These are phyloP conservation scores for Xylariales sp. DNA, from an alignment of 2,329 filamentous ascomycete genomes.

Conservation along the genomic window DNA sequence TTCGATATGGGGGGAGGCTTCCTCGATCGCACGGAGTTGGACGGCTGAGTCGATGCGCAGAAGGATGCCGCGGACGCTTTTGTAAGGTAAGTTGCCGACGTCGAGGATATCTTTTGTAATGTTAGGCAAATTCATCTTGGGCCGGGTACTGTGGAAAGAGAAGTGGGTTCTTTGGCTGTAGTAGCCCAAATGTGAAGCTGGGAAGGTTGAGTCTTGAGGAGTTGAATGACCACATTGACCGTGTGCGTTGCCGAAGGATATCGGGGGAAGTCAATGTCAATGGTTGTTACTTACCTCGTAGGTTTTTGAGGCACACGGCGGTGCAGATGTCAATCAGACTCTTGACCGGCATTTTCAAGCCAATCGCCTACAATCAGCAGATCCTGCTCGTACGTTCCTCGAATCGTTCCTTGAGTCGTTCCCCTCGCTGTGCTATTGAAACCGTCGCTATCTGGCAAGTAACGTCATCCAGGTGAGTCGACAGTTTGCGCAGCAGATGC, in stretches of 20 bases:
- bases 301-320: slow-evolving; percentile 47
- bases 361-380: too few relatives aligned
- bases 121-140: slow-evolving; percentile 10
- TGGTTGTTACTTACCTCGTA: too few relatives aligned
- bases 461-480: too few relatives aligned
- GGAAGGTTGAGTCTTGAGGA: background rate
- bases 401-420: too few relatives aligned
- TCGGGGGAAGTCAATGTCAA: background rate
- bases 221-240: too few relatives aligned
- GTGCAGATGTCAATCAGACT: slow-evolving; percentile 49
- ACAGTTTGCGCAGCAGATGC: too few relatives aligned
- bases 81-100: slow-evolving; percentile 67
- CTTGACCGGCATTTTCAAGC: slow-evolving; percentile 35
- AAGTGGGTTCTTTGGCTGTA: background rate
- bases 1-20: slow-evolving; percentile 70
- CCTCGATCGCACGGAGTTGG: slow-evolving; percentile 72
- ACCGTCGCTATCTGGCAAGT: too few relatives aligned
- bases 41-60: slow-evolving; percentile 64
- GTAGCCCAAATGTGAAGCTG: background rate
- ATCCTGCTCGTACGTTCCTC: too few relatives aligned
- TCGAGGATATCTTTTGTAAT: slow-evolving; percentile 49
- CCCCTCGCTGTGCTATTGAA: too few relatives aligned
- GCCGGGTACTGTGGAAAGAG: background rate
- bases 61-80: slow-evolving; percentile 63
- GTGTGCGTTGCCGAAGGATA: background rate